phyloP scores from a whole-genome alignment of 1,284 basidiomycete genomes.

The Tylopilus orsonianus region DNA sequence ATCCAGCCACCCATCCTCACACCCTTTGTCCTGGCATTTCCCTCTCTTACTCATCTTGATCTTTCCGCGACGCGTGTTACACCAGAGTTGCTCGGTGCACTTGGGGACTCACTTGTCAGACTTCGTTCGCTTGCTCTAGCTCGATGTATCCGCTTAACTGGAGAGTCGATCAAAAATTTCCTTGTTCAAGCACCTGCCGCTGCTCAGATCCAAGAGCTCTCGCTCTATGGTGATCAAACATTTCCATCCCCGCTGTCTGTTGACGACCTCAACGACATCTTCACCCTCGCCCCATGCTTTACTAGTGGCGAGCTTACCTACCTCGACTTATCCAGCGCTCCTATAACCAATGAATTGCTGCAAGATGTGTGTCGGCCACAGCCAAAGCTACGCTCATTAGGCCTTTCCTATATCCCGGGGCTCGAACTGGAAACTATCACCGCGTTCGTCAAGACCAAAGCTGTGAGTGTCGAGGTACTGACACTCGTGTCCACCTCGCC shows the following conservation, averaged over 20 bases:
- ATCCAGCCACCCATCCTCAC: conserved; percentile 71
- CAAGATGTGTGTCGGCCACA: conserved; percentile 62
- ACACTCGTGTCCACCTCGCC: conserved; percentile 80
- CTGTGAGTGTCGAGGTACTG: conserved; percentile 82
- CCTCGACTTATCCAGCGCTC: conserved; percentile 87
- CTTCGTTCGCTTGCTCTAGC: conserved; percentile 85
- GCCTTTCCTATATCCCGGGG: conserved; percentile 80
- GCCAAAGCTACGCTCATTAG: conserved; percentile 80
- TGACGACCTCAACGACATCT: conserved; percentile 68
- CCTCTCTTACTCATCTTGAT: conserved; percentile 87
- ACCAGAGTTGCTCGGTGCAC: conserved; percentile 69
- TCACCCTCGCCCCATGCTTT: conserved; percentile 83
- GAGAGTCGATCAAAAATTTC: conserved; percentile 77
- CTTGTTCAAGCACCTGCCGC: conserved; percentile 71
- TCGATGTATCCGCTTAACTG: conserved; percentile 82
- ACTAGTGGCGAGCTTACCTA: conserved; percentile 75
- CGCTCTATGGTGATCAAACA: conserved; percentile 86
- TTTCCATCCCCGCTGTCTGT: conserved; percentile 78
- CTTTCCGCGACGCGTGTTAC: conserved; percentile 83
- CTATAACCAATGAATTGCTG: conserved; percentile 66
- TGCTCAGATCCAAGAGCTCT: conserved; percentile 71
- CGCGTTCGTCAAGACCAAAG: conserved; percentile 68
- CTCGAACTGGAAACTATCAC: conserved; percentile 71
- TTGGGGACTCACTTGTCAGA: conserved; percentile 68
- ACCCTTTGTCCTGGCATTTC: conserved; percentile 83